Evolutionary conservation across 163 green algal species (phyloP), one percentile per base, ranked within the genome.

Genomic region (Chloromonas sp.): DNA sequence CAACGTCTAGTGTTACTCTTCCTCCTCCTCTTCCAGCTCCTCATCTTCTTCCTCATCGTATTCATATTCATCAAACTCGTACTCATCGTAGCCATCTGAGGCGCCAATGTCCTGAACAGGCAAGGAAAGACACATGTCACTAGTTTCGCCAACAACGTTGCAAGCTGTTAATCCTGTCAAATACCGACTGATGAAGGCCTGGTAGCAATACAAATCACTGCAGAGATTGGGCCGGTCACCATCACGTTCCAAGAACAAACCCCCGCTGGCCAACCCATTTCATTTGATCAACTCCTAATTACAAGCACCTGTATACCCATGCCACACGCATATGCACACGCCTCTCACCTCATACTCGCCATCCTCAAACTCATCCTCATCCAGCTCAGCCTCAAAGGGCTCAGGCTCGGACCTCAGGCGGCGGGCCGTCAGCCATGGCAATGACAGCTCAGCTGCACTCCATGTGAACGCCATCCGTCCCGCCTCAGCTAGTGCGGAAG

Each of bases 291-390:
- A 36, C 36, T 36, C 36, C 36, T 36, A 36, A 36, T 36, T 36
- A 36, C 36, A 36, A 36, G 36, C 36, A 36, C 36, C 36, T 36
- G 36, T 36, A 36, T 36, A 36, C 36, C 36, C 36, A 36, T 36
- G 36, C 36, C 36, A 36, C 36, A 36, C 36, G 36, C 36, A 36
- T 36, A 36, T 36, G 36, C 36, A 36, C 5, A 74, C 5, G 66
- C 66, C 5, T 15, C 66, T 5, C 66, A 74, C 86, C 78, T 86
- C 86, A 61, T 76, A 89, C 79, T 89, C 86, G 14, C 86, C 86
- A 60, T 86, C 86, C 60, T 89, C 86, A 79, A 81, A 89, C 70
- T 89, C 86, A 57, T 89, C 86, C 36, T 89, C 86, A 58, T 89
- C 71, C 70, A 86, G 85, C 79, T 89, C 86, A 78, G 82, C 86